Percentiles rank a stretch among this genome's conserved stretches.
Conservation (phyloP, 2,329 filamentous ascomycete genomes). For the Pezicula rhizophila region DNA sequence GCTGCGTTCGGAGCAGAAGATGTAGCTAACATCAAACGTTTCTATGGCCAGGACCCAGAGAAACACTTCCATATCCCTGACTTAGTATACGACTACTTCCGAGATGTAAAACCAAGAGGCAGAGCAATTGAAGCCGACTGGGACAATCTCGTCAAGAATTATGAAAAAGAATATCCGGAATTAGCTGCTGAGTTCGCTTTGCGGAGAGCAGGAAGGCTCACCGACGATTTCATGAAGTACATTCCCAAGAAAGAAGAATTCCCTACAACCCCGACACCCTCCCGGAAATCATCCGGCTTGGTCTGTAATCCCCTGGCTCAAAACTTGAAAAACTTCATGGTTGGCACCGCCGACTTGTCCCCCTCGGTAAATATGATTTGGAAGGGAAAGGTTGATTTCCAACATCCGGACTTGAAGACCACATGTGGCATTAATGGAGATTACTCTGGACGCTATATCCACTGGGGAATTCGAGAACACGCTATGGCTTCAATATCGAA, state of each 20-base stretch:
- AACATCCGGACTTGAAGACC: conserved; percentile 33
- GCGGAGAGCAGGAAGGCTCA: conserved; percentile 41
- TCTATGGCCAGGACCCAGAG: conserved; percentile 33
- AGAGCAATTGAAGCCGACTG: conserved; percentile 40
- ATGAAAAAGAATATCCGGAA: conserved; percentile 41
- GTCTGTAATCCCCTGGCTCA: conserved; percentile 46
- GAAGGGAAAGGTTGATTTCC: conserved; percentile 45
- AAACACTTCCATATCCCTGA: conserved; percentile 33
- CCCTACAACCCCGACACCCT: conserved; percentile 40
- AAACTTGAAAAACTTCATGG: conserved; percentile 42
- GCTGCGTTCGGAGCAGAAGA: conserved; percentile 14
- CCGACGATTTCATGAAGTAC: conserved; percentile 40
- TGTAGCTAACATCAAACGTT: conserved; percentile 28
- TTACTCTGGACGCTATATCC: conserved; percentile 50
- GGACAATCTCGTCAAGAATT: conserved; percentile 36
- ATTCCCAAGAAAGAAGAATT: conserved; percentile 39
- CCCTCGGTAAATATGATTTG: conserved; percentile 51
- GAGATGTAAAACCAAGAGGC: conserved; percentile 37
- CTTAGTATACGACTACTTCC: conserved; percentile 45
- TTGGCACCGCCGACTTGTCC: conserved; percentile 47
- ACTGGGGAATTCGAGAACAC: conserved; percentile 55
- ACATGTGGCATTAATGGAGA: conserved; percentile 47
- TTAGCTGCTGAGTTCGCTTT: conserved; percentile 41
- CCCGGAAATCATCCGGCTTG: conserved; percentile 42
- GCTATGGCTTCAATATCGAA: conserved; percentile 54